phyloP scores from a whole-genome alignment of 495 filamentous ascomycete species.

The Annulohypoxylon nitens region DNA sequence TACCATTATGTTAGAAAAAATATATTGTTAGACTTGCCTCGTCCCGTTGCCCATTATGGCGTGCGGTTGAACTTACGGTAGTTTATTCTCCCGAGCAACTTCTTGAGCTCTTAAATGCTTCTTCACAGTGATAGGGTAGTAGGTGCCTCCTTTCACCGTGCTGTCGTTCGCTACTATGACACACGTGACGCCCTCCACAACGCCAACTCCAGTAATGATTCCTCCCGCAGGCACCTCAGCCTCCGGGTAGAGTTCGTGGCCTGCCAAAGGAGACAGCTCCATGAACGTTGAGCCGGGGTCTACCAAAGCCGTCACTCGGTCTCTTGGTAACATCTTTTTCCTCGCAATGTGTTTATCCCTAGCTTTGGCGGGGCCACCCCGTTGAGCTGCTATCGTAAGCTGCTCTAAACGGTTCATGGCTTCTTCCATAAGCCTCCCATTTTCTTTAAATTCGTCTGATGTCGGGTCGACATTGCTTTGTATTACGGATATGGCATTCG shows the following conservation, averaged over 20 bases:
- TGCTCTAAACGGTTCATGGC: constrained; percentile 73
- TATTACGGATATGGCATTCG: constrained; percentile 80
- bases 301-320: constrained; percentile 87
- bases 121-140: constrained; percentile 98
- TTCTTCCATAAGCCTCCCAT: constrained; percentile 81
- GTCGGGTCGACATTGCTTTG: constrained; percentile 80
- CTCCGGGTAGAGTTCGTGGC: constrained; percentile 85
- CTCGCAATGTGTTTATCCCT: constrained; percentile 87
- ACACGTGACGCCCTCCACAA: constrained; percentile 89
- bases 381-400: constrained; percentile 76
- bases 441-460: constrained; percentile 84
- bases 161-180: constrained; percentile 97
- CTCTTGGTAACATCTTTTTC: constrained; percentile 94
- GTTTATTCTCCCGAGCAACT: constrained; percentile 88
- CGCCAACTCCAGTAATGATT: constrained; percentile 93
- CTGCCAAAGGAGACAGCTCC: constrained; percentile 89
- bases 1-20: constrained; percentile 18
- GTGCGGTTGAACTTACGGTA: constrained; percentile 58
- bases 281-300: constrained; percentile 92
- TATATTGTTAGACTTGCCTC: constrained; percentile 5
- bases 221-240: constrained; percentile 80
- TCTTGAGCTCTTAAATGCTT: constrained; percentile 96
- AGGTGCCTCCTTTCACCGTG: constrained; percentile 99
- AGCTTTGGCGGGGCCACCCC: constrained; percentile 85
- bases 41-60: background rate